Evolutionary conservation across 768 basidiomycete genomes (phyloP), one percentile per base, ranked within the genome.

Genomic region (Auriscalpium vulgare): DNA sequence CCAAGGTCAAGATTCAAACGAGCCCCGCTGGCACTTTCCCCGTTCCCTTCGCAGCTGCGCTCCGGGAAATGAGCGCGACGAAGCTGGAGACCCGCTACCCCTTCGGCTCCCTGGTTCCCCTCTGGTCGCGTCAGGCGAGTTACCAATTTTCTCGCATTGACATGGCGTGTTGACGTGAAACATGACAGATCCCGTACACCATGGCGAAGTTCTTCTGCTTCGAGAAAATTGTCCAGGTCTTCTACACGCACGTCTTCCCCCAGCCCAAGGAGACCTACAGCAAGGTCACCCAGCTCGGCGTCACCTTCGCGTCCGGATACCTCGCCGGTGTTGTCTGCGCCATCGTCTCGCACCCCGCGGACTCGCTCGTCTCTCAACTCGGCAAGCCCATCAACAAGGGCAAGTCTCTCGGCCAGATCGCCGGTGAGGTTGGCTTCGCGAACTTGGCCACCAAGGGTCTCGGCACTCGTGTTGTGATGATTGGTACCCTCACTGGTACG

Each of bases 151-250:
- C n/a, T 37, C 3, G 45, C 37, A 19, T 29, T 3, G 4, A 10
- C 8, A 4, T 3, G 10, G 16, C 8, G 16, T 50, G 4, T 36
- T 17, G 43, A 53, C 50, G n/a, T 61, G 36, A 37, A 36, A 2
- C n/a, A 47, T 55, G 59, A 53, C 70, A 95, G 88, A 93, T 95
- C 66, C 94, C 94, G 53, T 97, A 97, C 80, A 97, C 94, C 66
- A 95, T 97, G 93, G 93, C 93, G 78, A 97, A 97, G 75, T 97
- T 97, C 83, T 91, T 83, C 83, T 92, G 91, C 82, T 95, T 86
- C 71, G 91, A 94, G 72, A 85, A 86, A 78, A 88, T 88, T 64
- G 90, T 88, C 69, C 78, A 84, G 66, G 69, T 88, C 64, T 94
- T 95, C 78, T 91, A 91, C 74, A 91, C 87, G 62, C 82, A 88